These are phyloP conservation scores for Podochytrium sp. DNA, from an alignment of 192 early-diverging fungal genomes.

Conservation along the genomic window DNA sequence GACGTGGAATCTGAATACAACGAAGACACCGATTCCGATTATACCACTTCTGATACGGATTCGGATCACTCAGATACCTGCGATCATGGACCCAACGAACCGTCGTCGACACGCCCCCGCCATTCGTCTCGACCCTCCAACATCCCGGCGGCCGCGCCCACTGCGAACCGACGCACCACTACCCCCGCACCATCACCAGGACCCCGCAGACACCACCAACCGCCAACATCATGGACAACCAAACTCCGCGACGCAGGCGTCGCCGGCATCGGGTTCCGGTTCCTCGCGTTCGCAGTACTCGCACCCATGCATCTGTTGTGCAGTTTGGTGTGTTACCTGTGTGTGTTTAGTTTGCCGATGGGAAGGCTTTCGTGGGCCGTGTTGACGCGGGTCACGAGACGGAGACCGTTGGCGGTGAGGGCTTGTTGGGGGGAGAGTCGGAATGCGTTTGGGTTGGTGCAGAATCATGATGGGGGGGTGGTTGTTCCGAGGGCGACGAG, in stretches of 20 bases:
- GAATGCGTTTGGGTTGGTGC: not conserved
- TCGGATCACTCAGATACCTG: not conserved
- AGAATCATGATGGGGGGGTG: not conserved
- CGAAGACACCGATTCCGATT: conserved; percentile 18
- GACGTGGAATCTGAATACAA: conserved; percentile 9
- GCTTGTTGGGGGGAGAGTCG: conserved; percentile 2
- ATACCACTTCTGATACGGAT: not conserved
- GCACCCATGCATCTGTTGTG: conserved; percentile 81
- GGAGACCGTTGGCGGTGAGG: conserved; percentile 31
- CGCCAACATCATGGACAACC: not conserved
- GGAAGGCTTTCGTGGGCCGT: conserved; percentile 87
- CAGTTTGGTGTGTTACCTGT: conserved; percentile 79
- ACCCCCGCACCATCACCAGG: conserved; percentile 19
- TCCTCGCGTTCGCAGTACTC: conserved; percentile 42
- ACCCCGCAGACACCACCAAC: too few relatives aligned
- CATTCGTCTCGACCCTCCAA: not conserved
- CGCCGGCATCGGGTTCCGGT: conserved; percentile 39
- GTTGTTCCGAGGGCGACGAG: not conserved
- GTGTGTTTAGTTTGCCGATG: conserved; percentile 92
- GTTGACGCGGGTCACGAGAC: conserved; percentile 72
- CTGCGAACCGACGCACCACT: conserved; percentile 29
- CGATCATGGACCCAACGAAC: not conserved
- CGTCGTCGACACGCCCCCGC: not conserved
- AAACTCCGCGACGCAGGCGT: conserved; percentile 33
- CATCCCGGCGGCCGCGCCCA: not conserved